Evolutionary conservation across 805 yeast genomes (phyloP), one percentile per base, ranked within the genome.

Genomic region (Ogataea angusta): DNA sequence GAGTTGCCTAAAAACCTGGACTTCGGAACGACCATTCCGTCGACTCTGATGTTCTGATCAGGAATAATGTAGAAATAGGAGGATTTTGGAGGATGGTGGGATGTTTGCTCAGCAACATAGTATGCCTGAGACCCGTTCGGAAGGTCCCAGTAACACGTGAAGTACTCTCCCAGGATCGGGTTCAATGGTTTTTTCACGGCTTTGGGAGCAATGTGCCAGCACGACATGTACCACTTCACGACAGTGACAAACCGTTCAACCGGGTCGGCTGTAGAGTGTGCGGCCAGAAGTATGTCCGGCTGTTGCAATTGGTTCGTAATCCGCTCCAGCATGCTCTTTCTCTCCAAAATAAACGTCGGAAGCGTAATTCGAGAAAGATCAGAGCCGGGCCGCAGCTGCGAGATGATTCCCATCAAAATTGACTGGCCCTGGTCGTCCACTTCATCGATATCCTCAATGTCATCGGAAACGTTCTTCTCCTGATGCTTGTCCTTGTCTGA

Each of bases 81-180:
- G 0, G 96, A 87, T 60, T 93, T 85, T 10, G 99, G 99, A n/a
- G 99, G 98, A 60, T 93, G 99, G 57, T 93, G 99, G 23, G 95
- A 85, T 0, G 97, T 90, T 63, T 93, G 99, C 62, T 93, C 99
- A 1, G 97, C 73, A 15, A 91, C 64, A 61, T 91, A 93, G 60
- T 76, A 91, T 0, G 96, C 95, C 37, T 74, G 74, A 4, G 73
- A 60, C 22, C 73, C 78, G 22, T 71, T 75, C 9, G 90, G 80
- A 33, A 88, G 66, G 54, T 89, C 93, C 99, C 99, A 93, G 60
- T 84, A 90, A 57, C 96, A 83, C 15, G 87, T 76, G 63, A 87
- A 93, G 51, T 83, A 75, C 60, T 93, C 99, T 22, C 98, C 97
- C 18, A 93, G 60, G 6, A 93, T 88, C 2, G 99, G 99, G 59